A percentile compares a stretch with the other conserved stretches of the same genome.
Conservation (phyloP, 371 early-diverging fungal genomes). For the Chytridium lagenaria region DNA sequence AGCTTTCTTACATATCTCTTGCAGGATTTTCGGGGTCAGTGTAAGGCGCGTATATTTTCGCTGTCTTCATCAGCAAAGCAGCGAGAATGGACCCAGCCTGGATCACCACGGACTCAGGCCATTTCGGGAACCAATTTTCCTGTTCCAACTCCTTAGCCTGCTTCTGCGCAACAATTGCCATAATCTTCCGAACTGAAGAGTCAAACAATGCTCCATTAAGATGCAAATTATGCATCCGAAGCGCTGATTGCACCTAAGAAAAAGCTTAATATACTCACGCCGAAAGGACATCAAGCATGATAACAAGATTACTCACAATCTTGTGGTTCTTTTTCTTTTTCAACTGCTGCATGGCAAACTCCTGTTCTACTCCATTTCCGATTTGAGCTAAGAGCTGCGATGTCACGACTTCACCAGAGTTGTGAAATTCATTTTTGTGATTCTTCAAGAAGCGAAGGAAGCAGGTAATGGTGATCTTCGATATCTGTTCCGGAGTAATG, state of each 20-base stretch:
- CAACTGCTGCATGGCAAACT: slow-evolving; percentile 81
- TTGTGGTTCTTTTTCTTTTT: slow-evolving; percentile 68
- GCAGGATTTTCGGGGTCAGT: slow-evolving; percentile 37
- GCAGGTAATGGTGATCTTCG: slow-evolving; percentile 86
- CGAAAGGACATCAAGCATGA: slow-evolving; percentile 6
- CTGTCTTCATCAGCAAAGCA: slow-evolving; percentile 74
- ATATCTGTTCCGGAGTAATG: slow-evolving; percentile 76
- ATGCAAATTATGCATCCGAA: slow-evolving; percentile 55
- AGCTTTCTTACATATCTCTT: slow-evolving; percentile 35
- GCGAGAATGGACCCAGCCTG: slow-evolving; percentile 61
- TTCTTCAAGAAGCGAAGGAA: slow-evolving; percentile 63
- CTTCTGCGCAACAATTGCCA: slow-evolving; percentile 62
- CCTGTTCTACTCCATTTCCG: slow-evolving; percentile 82
- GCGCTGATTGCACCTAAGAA: slow-evolving; percentile 19
- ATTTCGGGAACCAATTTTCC: slow-evolving; percentile 58
- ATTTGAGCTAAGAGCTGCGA: slow-evolving; percentile 66
- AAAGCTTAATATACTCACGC: not conserved
- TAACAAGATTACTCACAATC: slow-evolving; percentile 31
- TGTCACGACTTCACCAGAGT: slow-evolving; percentile 15
- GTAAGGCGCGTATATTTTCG: slow-evolving; percentile 66
- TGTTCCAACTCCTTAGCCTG: slow-evolving; percentile 39
- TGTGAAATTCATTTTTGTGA: slow-evolving; percentile 41
- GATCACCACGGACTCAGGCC: slow-evolving; percentile 52
- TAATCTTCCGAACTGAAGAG: slow-evolving; percentile 74
- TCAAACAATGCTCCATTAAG: slow-evolving; percentile 66